phyloP scores from a whole-genome alignment of 495 filamentous ascomycete species.

The Penicillium cataractarum region DNA sequence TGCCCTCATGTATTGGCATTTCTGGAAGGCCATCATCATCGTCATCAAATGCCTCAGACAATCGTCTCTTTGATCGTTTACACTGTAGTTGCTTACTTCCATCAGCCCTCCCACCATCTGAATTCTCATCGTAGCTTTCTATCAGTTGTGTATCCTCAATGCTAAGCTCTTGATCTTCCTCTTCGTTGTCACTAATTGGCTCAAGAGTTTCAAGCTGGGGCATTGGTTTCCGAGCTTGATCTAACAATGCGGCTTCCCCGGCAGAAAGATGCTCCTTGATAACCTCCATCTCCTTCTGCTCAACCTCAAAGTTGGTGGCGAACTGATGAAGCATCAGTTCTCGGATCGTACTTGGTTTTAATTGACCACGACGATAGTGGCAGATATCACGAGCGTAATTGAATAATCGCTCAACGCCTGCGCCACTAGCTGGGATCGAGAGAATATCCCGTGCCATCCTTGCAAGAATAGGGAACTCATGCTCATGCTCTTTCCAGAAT shows the following conservation, averaged over 20 bases:
- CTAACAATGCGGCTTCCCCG: slow-evolving; percentile 9
- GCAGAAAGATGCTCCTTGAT: slow-evolving; percentile 5
- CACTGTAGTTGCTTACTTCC: slow-evolving; percentile 1
- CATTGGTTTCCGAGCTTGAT: slow-evolving; percentile 8
- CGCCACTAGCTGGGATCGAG: no score
- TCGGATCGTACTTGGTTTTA: slow-evolving; percentile 10
- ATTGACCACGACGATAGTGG: slow-evolving; percentile 1
- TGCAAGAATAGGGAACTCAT: not conserved
- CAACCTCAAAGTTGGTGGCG: not conserved
- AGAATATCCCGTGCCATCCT: not conserved
- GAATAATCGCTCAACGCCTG: slow-evolving; percentile 12
- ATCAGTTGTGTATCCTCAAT: slow-evolving; percentile 7
- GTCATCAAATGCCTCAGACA: slow-evolving; percentile 7
- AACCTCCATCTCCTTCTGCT: slow-evolving; percentile 5
- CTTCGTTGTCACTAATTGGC: slow-evolving; percentile 9
- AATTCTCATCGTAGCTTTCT: slow-evolving; percentile 5
- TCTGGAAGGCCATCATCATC: slow-evolving; percentile 9
- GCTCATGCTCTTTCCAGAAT: slow-evolving; percentile 1
- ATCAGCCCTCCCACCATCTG: slow-evolving; percentile 4
- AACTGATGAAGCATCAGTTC: slow-evolving; percentile 12
- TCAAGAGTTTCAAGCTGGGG: slow-evolving; percentile 9
- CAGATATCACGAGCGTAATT: slow-evolving; percentile 5
- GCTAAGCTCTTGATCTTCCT: slow-evolving; percentile 11
- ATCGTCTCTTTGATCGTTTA: slow-evolving; percentile 7
- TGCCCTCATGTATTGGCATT: slow-evolving; percentile 6